A percentile compares a stretch with the other conserved stretches of the same genome.
Conservation (phyloP, 2,329 filamentous ascomycete genomes). For the Claviceps spartinae region DNA sequence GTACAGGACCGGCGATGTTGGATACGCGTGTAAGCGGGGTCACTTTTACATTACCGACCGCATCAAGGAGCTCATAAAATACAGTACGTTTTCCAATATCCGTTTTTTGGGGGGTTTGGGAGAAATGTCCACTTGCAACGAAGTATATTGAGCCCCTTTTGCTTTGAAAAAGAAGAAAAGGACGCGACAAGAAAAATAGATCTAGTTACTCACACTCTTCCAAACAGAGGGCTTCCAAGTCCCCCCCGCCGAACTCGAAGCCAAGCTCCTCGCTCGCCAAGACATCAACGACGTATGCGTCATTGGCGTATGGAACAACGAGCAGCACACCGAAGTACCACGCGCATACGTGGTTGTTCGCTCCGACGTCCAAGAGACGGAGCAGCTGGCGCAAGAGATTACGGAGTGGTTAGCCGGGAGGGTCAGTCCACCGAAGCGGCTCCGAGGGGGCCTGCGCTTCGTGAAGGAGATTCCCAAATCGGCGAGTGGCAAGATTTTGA, state of each 20-base stretch:
- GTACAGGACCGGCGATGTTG: slow-evolving; percentile 85
- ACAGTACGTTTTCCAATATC: slow-evolving; percentile 24
- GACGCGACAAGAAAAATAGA: not conserved
- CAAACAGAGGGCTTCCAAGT: slow-evolving; percentile 50
- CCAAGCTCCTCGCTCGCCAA: slow-evolving; percentile 28
- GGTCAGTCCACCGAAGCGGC: slow-evolving; percentile 52
- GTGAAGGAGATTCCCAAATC: slow-evolving; percentile 59
- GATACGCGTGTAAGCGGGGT: slow-evolving; percentile 60
- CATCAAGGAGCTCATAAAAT: slow-evolving; percentile 51
- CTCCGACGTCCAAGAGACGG: slow-evolving; percentile 21
- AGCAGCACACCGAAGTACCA: slow-evolving; percentile 54
- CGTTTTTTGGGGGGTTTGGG: too few species aligned
- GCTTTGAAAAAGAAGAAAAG: not conserved
- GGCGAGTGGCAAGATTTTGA: slow-evolving; percentile 36
- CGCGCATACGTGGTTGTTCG: slow-evolving; percentile 29
- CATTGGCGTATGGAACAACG: slow-evolving; percentile 43
- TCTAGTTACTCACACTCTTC: not conserved
- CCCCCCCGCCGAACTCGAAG: slow-evolving; percentile 52
- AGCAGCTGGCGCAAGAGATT: slow-evolving; percentile 22
- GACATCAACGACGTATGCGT: slow-evolving; percentile 48
- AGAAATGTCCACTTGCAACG: too few species aligned
- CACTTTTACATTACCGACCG: slow-evolving; percentile 88
- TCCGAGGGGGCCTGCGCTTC: slow-evolving; percentile 59
- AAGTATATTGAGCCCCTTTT: too few species aligned
- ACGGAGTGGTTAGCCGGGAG: slow-evolving; percentile 33